Evolutionary conservation across 768 basidiomycete genomes (phyloP).

Genomic region (Trichaptum fuscoviolaceum): DNA sequence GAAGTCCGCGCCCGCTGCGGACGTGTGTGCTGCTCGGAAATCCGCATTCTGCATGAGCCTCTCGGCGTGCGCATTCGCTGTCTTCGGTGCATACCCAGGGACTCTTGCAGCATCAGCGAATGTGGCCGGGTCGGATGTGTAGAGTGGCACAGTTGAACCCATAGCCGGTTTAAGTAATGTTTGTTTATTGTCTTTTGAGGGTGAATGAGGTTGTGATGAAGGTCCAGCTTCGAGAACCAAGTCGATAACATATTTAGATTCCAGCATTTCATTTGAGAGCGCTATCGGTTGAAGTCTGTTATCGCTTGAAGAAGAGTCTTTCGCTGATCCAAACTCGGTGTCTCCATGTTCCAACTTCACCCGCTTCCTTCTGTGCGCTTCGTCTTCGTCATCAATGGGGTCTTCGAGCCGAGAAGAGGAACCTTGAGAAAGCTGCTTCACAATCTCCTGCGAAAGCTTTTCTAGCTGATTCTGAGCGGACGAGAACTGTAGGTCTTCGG

Average conservation of each 20-base stretch:
- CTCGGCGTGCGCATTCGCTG: slow-evolving; percentile 8
- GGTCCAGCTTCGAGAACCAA: neutral
- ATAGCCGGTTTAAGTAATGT: neutral
- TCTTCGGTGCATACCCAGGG: neutral
- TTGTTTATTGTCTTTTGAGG: neutral
- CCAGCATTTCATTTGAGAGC: slow-evolving; percentile 11
- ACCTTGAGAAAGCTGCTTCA: slow-evolving; percentile 13
- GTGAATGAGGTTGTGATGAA: neutral
- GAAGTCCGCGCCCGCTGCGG: slow-evolving; percentile 71
- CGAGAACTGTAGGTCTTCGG: neutral
- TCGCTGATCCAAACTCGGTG: neutral
- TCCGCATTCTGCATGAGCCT: slow-evolving; percentile 64
- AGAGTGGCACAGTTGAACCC: neutral
- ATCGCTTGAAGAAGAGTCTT: neutral
- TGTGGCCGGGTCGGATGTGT: neutral
- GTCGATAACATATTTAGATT: neutral
- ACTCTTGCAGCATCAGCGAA: neutral
- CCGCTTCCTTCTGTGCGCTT: slow-evolving; percentile 30
- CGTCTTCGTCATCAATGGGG: slow-evolving; percentile 29
- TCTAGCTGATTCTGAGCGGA: slow-evolving; percentile 2
- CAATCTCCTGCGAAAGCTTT: slow-evolving; percentile 8
- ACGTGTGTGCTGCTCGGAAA: slow-evolving; percentile 88
- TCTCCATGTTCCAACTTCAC: slow-evolving; percentile 17
- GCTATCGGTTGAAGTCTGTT: neutral
- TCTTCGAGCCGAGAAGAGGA: slow-evolving; percentile 18